These are phyloP conservation scores for Cicer pinnatifidum DNA, from an alignment of 306 rosid genomes.

Conservation along the genomic window DNA sequence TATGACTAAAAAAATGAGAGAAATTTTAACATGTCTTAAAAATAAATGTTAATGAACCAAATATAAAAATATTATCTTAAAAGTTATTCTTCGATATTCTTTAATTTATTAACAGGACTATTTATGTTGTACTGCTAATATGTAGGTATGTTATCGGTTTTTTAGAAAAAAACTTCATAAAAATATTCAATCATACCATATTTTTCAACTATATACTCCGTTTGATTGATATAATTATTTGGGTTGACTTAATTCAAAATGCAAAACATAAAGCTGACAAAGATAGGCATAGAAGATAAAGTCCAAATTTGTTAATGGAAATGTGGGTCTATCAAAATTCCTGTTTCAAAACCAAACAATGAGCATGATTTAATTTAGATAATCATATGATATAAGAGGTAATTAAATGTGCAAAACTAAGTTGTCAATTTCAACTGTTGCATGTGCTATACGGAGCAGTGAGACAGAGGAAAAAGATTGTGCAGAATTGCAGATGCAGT, in stretches of 20 bases:
- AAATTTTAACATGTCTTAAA: too few species aligned
- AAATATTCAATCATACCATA: too few species aligned
- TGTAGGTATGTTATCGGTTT: too few species aligned
- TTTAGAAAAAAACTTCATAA: too few species aligned
- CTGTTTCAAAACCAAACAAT: conserved; percentile 19
- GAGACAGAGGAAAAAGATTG: conserved; percentile 6
- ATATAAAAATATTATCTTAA: too few species aligned
- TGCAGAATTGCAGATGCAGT: conserved; percentile 32
- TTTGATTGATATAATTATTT: background rate
- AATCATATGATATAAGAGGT: conserved; percentile 2
- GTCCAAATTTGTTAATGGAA: conserved; percentile 7
- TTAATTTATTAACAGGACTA: too few species aligned
- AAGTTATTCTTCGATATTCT: too few species aligned
- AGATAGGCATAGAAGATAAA: conserved; percentile 7
- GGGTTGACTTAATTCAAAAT: conserved; percentile 37
- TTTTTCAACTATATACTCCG: background rate
- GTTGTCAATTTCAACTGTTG: conserved; percentile 38
- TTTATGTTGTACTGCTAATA: too few species aligned
- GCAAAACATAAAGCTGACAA: conserved; percentile 11
- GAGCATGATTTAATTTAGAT: conserved; percentile 8
- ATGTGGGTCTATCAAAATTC: conserved; percentile 1
- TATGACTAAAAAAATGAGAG: too few species aligned
- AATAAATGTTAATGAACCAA: too few species aligned
- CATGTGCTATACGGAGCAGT: conserved; percentile 40
- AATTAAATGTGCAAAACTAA: conserved; percentile 29